A percentile compares a stretch with the other conserved stretches of the same genome.
phyloP scores from a whole-genome alignment of 2,329 filamentous ascomycete species.

The Microsporum audouinii region DNA sequence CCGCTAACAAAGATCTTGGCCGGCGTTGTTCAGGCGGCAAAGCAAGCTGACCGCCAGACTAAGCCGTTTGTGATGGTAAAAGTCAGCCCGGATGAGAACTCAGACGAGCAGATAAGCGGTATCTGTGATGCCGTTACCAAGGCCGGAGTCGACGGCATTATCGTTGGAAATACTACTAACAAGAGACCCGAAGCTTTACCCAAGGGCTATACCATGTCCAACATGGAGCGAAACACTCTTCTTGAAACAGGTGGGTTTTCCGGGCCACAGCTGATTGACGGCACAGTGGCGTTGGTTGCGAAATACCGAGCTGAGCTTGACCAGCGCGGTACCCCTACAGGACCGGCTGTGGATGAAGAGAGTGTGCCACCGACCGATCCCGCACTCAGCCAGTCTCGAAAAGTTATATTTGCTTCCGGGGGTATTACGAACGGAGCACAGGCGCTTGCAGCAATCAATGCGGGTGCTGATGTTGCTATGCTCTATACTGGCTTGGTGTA shows the following conservation, averaged over 20 bases:
- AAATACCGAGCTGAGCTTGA: conserved; percentile 65
- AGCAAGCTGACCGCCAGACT: conserved; percentile 54
- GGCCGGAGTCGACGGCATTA: conserved; percentile 85
- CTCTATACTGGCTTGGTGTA: conserved; percentile 71
- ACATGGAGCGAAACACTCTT: conserved; percentile 55
- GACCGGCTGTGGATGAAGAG: conserved; percentile 15
- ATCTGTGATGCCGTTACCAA: conserved; percentile 75
- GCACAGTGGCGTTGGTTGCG: conserved; percentile 65
- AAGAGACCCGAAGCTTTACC: conserved; percentile 61
- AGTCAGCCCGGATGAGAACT: conserved; percentile 90
- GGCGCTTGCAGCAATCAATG: conserved; percentile 69
- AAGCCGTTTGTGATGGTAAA: conserved; percentile 92
- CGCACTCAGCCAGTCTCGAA: conserved; percentile 31
- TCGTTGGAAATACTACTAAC: conserved; percentile 96
- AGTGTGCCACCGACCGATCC: conserved; percentile 12
- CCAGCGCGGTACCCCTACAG: conserved; percentile 27
- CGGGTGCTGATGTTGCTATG: conserved; percentile 83
- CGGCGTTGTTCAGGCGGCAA: conserved; percentile 71
- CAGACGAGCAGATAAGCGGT: conserved; percentile 68
- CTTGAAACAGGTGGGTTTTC: conserved; percentile 79
- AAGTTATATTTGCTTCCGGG: conserved; percentile 86
- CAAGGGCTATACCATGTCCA: conserved; percentile 51
- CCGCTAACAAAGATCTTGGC: conserved; percentile 70
- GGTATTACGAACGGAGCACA: conserved; percentile 83
- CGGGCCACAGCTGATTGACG: conserved; percentile 75